These are phyloP conservation scores for Cyphellophora europaea DNA, from an alignment of 2,329 filamentous ascomycete genomes.

Conservation along the genomic window DNA sequence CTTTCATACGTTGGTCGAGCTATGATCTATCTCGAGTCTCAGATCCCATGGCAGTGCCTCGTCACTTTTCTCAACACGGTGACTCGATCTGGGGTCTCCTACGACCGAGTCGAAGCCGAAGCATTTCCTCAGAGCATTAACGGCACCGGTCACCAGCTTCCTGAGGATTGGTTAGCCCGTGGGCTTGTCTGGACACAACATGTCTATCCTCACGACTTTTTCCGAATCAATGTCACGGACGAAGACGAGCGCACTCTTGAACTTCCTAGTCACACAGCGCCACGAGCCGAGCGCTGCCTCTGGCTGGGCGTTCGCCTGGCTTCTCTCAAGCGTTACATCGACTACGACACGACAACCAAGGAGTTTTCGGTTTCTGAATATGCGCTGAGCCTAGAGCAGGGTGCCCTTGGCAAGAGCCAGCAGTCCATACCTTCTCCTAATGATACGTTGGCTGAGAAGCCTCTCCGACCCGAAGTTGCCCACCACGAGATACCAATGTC, in stretches of 20 bases:
- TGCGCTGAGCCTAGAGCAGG: constrained; percentile 5
- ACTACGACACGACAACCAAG: constrained; percentile 22
- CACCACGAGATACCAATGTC: no score
- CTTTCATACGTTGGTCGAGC: constrained; percentile 27
- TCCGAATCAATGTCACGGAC: constrained; percentile 38
- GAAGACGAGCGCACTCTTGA: constrained; percentile 48
- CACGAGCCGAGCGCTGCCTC: constrained; percentile 43
- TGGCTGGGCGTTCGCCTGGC: constrained; percentile 35
- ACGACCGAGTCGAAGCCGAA: constrained; percentile 26
- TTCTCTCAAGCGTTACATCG: constrained; percentile 27
- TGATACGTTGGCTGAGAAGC: background rate
- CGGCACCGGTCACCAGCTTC: constrained; percentile 36
- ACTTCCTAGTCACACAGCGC: constrained; percentile 35
- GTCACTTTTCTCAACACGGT: constrained; percentile 46
- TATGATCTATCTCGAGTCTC: constrained; percentile 29
- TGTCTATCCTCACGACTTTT: constrained; percentile 44
- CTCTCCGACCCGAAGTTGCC: no score
- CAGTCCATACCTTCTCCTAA: background rate
- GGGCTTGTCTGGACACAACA: constrained; percentile 44
- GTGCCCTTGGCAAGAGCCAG: background rate
- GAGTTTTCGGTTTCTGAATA: constrained; percentile 24
- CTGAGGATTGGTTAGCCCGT: constrained; percentile 50
- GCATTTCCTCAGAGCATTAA: constrained; percentile 32
- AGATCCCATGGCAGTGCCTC: constrained; percentile 43
- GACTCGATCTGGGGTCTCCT: constrained; percentile 27